These are phyloP conservation scores for Scolecobasidium constrictum DNA, from an alignment of 2,329 filamentous ascomycete genomes.

Conservation along the genomic window DNA sequence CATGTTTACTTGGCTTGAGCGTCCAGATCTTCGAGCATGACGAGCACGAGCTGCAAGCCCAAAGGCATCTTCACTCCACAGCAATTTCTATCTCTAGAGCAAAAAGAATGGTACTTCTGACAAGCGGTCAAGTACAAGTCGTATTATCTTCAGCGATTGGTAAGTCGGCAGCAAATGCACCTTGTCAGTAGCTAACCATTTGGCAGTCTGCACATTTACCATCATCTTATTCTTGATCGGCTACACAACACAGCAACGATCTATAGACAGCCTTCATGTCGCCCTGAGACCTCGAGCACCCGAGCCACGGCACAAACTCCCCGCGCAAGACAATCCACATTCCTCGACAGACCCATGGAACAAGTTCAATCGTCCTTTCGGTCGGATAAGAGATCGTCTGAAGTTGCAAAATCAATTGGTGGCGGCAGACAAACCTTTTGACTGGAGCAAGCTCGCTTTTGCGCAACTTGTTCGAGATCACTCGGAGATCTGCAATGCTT, in stretches of 20 bases:
- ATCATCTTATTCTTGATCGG: slow-evolving; percentile 76
- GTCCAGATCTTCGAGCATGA: too few relatives aligned
- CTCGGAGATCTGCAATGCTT: slow-evolving; percentile 36
- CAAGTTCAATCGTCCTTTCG: slow-evolving; percentile 4
- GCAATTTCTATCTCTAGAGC: too few relatives aligned
- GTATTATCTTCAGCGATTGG: slow-evolving; percentile 53
- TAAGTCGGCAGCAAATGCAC: slow-evolving; percentile 25
- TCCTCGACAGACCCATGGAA: background rate
- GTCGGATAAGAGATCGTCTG: slow-evolving; percentile 5
- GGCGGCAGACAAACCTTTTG: slow-evolving; percentile 16
- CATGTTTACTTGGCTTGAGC: too few relatives aligned
- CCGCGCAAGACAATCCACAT: background rate
- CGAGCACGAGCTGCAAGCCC: too few relatives aligned
- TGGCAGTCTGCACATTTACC: slow-evolving; percentile 57
- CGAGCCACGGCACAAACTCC: slow-evolving; percentile 6
- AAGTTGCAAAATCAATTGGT: slow-evolving; percentile 7
- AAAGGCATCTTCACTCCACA: too few relatives aligned
- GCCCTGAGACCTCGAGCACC: slow-evolving; percentile 22
- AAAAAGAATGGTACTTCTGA: slow-evolving; percentile 49
- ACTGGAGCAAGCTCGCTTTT: slow-evolving; percentile 37
- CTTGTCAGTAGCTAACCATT: background rate
- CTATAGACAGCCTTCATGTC: slow-evolving; percentile 63
- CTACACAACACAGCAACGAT: slow-evolving; percentile 79
- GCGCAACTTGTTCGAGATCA: slow-evolving; percentile 35
- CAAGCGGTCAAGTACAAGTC: slow-evolving; percentile 60